These are phyloP conservation scores for Endogone sp. DNA, from an alignment of 192 early-diverging fungal genomes.

Conservation along the genomic window DNA sequence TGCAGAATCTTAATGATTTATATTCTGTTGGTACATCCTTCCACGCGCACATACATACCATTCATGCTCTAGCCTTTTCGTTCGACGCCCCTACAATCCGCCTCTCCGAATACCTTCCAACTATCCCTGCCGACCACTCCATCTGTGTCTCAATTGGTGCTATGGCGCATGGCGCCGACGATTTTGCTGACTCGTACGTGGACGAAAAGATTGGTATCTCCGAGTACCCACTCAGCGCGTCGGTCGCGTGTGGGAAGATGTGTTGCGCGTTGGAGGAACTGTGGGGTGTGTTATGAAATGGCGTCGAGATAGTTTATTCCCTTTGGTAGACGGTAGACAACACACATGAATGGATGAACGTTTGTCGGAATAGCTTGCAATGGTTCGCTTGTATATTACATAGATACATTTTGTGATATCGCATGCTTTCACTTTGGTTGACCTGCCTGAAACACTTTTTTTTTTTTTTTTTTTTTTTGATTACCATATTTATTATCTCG, in stretches of 20 bases:
- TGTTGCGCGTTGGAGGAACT: conserved; percentile 84
- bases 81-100: conserved; percentile 85
- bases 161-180: conserved; percentile 93
- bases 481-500: too few relatives aligned
- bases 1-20: not conserved
- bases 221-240: conserved; percentile 94
- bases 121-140: conserved; percentile 73
- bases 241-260: conserved; percentile 96
- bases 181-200: conserved; percentile 93
- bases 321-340: too few relatives aligned
- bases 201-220: conserved; percentile 98
- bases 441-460: too few relatives aligned
- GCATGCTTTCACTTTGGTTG: too few relatives aligned
- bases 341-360: too few relatives aligned
- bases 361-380: too few relatives aligned
- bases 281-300: conserved; percentile 83
- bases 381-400: too few relatives aligned
- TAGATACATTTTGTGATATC: too few relatives aligned
- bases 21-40: too few relatives aligned
- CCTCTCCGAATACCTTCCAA: conserved; percentile 75
- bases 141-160: conserved; percentile 93
- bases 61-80: conserved; percentile 60
- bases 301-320: too few relatives aligned
- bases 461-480: too few relatives aligned
- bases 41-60: not conserved